Base-by-base conservation (phyloP, 2,329 filamentous ascomycete species). In the Lojkania enalia region DNA sequence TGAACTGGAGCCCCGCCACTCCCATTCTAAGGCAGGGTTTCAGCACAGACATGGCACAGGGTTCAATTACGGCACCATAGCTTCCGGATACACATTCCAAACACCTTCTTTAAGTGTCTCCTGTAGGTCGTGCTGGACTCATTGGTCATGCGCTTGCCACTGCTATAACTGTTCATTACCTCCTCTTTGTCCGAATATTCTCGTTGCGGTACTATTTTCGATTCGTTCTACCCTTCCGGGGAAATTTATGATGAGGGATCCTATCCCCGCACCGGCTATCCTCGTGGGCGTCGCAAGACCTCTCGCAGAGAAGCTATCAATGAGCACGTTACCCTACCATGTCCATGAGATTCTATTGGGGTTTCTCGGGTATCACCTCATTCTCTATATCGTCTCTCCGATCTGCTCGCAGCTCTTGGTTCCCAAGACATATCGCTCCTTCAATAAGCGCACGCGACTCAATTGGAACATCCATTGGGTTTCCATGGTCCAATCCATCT, bases 381-480 rank as follows among this genome's bases (percentile, higher is more conserved):
- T 90, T 61, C 82, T 84, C 65, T 73, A 77, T 56, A 77, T 83
- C 46, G 64, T 90, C 44, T 89, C 88, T 41, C 89, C 88, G 2
- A 60, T 77, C 23, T 40, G 90, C 13, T 90, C 87, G 27, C 74
- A 70, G 23, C 61, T 74, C 36, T 60, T 90, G 36, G 83, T 85
- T 51, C 82, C 86, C 9, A 63, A 76, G 30, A 75, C 79, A 49
- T 94, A 94, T 71, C 69, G 74, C 39, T 70, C 71, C 40, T 78
- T 88, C 54, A 79, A 83, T 38, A 73, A 74, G 31, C 77, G 80
- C 47, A 88, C 86, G 51, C 80, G 78, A 63, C 75, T 89, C 55
- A 94, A 87, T 75, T 92, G 89, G 88, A 82, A 94, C 66, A 84
- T 90, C n/a, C 89, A 92, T 67, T 86, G 91, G 51, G 88, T 92